Percentiles rank a stretch among this genome's conserved stretches.
These are phyloP conservation scores for Nakataea oryzae DNA, from an alignment of 2,329 filamentous ascomycete genomes.

Conservation along the genomic window DNA sequence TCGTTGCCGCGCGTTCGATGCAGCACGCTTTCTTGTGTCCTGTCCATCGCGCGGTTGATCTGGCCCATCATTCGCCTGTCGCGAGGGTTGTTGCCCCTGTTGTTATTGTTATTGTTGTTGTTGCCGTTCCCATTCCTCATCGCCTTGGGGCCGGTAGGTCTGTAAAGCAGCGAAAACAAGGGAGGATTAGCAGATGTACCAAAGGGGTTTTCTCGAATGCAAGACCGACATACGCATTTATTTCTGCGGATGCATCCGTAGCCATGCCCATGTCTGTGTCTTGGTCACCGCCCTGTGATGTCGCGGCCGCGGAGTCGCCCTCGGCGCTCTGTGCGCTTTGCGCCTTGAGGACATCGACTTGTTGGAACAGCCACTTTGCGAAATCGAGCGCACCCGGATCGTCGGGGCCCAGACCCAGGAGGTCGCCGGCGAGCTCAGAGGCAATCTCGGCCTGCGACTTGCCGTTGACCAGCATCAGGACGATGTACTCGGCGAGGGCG, in stretches of 20 bases:
- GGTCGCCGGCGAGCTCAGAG: conserved; percentile 74
- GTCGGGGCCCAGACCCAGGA: conserved; percentile 72
- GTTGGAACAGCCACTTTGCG: conserved; percentile 85
- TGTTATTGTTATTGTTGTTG: conserved; percentile 33
- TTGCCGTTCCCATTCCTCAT: conserved; percentile 68
- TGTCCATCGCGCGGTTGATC: conserved; percentile 72
- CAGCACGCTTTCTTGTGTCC: conserved; percentile 61
- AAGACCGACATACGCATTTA: conserved; percentile 45
- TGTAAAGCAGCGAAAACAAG: conserved; percentile 24
- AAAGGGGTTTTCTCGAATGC: not conserved
- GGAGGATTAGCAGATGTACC: not conserved
- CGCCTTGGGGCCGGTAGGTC: conserved; percentile 87
- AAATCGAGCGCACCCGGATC: conserved; percentile 78
- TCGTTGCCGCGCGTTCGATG: conserved; percentile 75
- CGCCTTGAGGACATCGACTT: conserved; percentile 59
- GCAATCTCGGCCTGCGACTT: conserved; percentile 88
- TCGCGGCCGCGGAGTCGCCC: conserved; percentile 17
- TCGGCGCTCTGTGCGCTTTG: conserved; percentile 43
- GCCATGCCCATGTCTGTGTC: conserved; percentile 66
- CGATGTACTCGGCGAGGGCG: conserved; percentile 88
- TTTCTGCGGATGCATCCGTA: conserved; percentile 29
- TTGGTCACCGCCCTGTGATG: conserved; percentile 28
- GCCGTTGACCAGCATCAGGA: conserved; percentile 93
- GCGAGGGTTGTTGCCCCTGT: conserved; percentile 40
- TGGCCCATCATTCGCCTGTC: conserved; percentile 81